Evolutionary conservation across 352 stramenopile species (phyloP), one percentile per base, ranked within the genome.

Genomic region (Pythium aristosporum): DNA sequence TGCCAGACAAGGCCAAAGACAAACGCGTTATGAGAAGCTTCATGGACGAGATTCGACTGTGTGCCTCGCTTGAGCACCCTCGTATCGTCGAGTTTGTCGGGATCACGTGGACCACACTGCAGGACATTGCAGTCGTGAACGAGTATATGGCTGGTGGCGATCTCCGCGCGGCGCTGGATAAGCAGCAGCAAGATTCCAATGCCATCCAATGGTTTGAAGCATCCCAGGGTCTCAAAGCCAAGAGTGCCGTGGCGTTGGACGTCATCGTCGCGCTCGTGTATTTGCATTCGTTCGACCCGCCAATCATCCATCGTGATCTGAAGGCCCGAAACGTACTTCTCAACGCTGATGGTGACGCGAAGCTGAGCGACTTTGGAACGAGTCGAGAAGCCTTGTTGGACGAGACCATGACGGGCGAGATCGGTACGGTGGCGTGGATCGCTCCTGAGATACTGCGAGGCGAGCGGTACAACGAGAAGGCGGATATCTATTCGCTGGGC

Each of bases 41-140:
- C 44, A 71, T 75, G 68, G 63, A 70, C 54, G 71, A 78, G 57
- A 75, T 78, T 30, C 65, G 69, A 6, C 52, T 78, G 37, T 76
- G 68, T 44, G 59, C 73, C 0, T 61, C 56, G 28, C 41, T 80
- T n/a, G 68, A 76, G 28, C 73, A 80, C 18, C 73, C 73, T 1
- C 68, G 72, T 9, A 68, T 80, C 48, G 73, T 80, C 32, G 49
- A 56, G 37, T 80, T 80, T 34, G 57, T 80, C n/a, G 73, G 73
- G 6, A 20, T 80, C 16, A 49, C 59, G n/a, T 80, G 73, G 73
- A 77, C 39, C 46, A 75, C 53, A n/a, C 52, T 77, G 5, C 30
- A 69, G 18, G 66, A 80, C 46, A 18, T 80, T 3, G 57, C 69
- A 7, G 69, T 75, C 25, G 56, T 80, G 18, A 71, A 52, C 41